phyloP scores from a whole-genome alignment of 2,329 filamentous ascomycete species.

The Zymoseptoria pseudotritici region DNA sequence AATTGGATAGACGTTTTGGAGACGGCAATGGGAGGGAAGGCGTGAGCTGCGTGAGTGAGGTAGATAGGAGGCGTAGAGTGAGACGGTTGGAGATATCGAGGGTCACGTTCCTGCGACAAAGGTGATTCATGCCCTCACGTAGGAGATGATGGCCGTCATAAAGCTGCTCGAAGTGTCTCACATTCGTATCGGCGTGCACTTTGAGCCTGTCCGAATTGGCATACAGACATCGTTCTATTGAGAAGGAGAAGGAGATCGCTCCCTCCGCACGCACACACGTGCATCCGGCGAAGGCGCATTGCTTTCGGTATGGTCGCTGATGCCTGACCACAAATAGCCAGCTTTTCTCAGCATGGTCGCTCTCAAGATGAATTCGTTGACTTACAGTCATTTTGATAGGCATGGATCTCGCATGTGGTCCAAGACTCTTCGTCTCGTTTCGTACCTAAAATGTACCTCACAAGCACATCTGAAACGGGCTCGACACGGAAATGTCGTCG shows the following conservation, averaged over 20 bases:
- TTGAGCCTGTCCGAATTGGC: neutral
- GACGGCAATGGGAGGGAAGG: constrained; percentile 6
- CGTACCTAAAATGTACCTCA: neutral
- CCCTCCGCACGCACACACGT: neutral
- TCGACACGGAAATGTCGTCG: neutral
- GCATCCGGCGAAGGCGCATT: neutral
- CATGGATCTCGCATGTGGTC: neutral
- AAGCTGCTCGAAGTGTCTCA: neutral
- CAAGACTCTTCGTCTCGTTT: neutral
- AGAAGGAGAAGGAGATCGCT: neutral
- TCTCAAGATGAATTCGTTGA: too few species aligned
- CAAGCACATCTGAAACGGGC: neutral
- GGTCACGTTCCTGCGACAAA: neutral
- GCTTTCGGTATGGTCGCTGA: neutral
- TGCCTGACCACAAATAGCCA: neutral
- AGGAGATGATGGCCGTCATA: neutral
- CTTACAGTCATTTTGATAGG: too few species aligned
- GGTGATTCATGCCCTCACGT: neutral
- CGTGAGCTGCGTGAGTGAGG: neutral
- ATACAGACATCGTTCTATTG: neutral
- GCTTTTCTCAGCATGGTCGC: neutral
- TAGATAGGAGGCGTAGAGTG: neutral
- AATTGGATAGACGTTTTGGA: constrained; percentile 36
- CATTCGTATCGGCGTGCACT: neutral
- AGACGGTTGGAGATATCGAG: neutral